Evolutionary conservation across 2,329 filamentous ascomycete genomes (phyloP).

Genomic region (Pseudonectria buxi): DNA sequence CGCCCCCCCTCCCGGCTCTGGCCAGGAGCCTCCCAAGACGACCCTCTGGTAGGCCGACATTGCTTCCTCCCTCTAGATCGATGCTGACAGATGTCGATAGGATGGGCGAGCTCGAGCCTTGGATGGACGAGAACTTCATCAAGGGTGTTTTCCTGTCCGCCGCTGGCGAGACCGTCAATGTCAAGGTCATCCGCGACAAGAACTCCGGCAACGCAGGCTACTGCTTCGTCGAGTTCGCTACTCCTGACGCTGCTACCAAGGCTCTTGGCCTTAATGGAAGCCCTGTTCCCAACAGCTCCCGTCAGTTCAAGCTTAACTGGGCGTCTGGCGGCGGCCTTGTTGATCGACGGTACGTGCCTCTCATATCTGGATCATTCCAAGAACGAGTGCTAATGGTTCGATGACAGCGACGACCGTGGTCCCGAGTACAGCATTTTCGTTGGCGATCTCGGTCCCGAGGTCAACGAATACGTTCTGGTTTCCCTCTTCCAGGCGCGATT

Average conservation of each 20-base stretch:
- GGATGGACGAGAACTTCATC: slow-evolving; percentile 99
- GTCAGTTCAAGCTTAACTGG: slow-evolving; percentile 99
- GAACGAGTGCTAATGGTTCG: slow-evolving; percentile 2
- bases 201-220: slow-evolving; percentile 98
- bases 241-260: slow-evolving; percentile 79
- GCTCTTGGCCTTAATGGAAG: slow-evolving; percentile 85
- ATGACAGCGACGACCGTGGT: slow-evolving; percentile 81
- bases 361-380: too few species aligned
- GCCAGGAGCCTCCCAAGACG: slow-evolving; percentile 48
- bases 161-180: slow-evolving; percentile 90
- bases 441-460: slow-evolving; percentile 92
- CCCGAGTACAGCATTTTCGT: slow-evolving; percentile 98
- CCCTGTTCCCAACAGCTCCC: slow-evolving; percentile 85
- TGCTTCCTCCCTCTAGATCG: background rate
- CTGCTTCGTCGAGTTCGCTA: slow-evolving; percentile 92
- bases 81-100: slow-evolving; percentile 38
- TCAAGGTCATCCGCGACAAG: slow-evolving; percentile 99
- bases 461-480: slow-evolving; percentile 96
- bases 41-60: slow-evolving; percentile 44
- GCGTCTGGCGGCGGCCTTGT: slow-evolving; percentile 92
- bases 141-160: slow-evolving; percentile 84
- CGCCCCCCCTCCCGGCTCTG: slow-evolving; percentile 26
- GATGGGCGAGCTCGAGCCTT: slow-evolving; percentile 99
- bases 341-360: slow-evolving; percentile 83
- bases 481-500: slow-evolving; percentile 96